Evolutionary conservation across 352 stramenopile genomes (phyloP).

Genomic region (Phytopythium mirpurense): DNA sequence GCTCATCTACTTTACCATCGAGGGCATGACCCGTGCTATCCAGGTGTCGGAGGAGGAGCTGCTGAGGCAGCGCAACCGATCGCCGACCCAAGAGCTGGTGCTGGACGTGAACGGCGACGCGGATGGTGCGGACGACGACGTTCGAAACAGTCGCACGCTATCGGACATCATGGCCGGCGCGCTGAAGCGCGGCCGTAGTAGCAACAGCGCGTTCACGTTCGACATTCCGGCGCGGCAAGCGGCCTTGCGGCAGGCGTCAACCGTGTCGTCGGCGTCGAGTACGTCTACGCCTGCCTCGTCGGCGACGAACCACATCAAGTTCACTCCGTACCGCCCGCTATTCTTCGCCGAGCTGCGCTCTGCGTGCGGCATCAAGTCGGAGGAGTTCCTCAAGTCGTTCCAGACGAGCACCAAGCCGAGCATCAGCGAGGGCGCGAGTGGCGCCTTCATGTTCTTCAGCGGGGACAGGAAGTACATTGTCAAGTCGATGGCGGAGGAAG

Average conservation of each 20-base stretch:
- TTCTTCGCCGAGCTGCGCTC: slow-evolving; percentile 74
- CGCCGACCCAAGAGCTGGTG: slow-evolving; percentile 40
- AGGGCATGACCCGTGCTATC: slow-evolving; percentile 78
- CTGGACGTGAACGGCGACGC: slow-evolving; percentile 13
- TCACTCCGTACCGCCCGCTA: slow-evolving; percentile 70
- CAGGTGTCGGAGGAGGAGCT: slow-evolving; percentile 66
- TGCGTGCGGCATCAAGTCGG: slow-evolving; percentile 54
- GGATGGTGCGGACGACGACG: not conserved
- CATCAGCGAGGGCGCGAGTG: slow-evolving; percentile 87
- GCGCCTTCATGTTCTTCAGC: slow-evolving; percentile 91
- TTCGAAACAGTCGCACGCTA: slow-evolving; percentile 19
- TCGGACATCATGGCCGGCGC: slow-evolving; percentile 4
- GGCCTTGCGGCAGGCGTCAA: slow-evolving; percentile 18
- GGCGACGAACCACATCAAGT: slow-evolving; percentile 47
- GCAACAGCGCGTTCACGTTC: slow-evolving; percentile 23
- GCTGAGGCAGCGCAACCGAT: slow-evolving; percentile 31
- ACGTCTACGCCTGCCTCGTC: slow-evolving; percentile 9
- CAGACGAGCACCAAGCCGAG: slow-evolving; percentile 81
- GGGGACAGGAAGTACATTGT: slow-evolving; percentile 89
- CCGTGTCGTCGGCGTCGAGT: slow-evolving; percentile 13
- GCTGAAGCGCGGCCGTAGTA: slow-evolving; percentile 6
- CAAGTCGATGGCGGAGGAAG: slow-evolving; percentile 83
- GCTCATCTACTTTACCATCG: slow-evolving; percentile 89
- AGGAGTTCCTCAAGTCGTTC: slow-evolving; percentile 72
- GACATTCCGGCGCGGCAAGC: slow-evolving; percentile 25